Evolutionary conservation across 805 yeast species (phyloP).

Genomic region (Nakazawaea sp.): DNA sequence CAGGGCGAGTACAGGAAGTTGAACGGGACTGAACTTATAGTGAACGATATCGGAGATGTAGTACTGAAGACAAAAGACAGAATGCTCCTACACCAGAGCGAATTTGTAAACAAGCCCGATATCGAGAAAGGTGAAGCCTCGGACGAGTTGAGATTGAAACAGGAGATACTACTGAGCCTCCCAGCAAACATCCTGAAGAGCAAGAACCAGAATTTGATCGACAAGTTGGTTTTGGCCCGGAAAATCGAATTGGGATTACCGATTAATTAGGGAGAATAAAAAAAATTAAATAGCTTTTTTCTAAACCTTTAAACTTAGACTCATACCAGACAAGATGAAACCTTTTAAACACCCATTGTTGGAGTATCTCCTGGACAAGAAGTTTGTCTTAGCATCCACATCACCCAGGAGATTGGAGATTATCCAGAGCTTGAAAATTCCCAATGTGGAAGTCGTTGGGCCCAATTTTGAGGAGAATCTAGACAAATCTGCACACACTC

Average conservation of each 20-base stretch:
- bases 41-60: constrained; percentile 28
- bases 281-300: too few species aligned
- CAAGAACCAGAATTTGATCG: constrained; percentile 3
- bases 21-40: constrained; percentile 62
- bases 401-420: constrained; percentile 80
- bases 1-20: constrained; percentile 72
- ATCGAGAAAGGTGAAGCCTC: neutral
- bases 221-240: constrained; percentile 4
- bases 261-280: too few species aligned
- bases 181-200: constrained; percentile 5
- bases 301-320: too few species aligned
- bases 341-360: constrained; percentile 26
- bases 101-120: constrained; percentile 15
- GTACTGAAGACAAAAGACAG: constrained; percentile 23
- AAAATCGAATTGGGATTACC: constrained; percentile 2
- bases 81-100: constrained; percentile 23
- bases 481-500: constrained; percentile 40
- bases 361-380: constrained; percentile 15
- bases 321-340: constrained; percentile 7
- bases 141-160: constrained; percentile 1
- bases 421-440: constrained; percentile 50
- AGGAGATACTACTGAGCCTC: neutral
- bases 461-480: constrained; percentile 78
- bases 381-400: constrained; percentile 68
- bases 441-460: constrained; percentile 37